Conservation (phyloP, 2,329 filamentous ascomycete genomes). For the Colletotrichum chlorophyti region DNA sequence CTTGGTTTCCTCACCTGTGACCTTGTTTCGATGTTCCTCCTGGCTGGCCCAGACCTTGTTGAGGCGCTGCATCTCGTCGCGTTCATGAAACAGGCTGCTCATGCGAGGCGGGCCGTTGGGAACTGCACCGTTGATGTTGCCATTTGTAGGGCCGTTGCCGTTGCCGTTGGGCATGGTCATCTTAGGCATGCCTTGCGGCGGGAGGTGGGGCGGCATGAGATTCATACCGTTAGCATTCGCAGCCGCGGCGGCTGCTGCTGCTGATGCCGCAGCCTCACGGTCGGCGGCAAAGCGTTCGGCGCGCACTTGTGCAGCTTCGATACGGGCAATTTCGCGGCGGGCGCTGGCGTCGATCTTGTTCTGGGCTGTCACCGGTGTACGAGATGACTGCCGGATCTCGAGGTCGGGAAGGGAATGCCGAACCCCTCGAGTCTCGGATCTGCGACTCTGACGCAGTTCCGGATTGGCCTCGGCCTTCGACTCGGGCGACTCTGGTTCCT, state of each 20-base stretch:
- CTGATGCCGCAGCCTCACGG: slow-evolving; percentile 45
- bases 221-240: background rate
- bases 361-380: slow-evolving; percentile 40
- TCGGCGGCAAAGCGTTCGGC: slow-evolving; percentile 54
- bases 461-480: slow-evolving; percentile 31
- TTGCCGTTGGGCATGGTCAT: slow-evolving; percentile 16
- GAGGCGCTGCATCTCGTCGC: slow-evolving; percentile 56
- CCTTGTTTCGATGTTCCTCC: slow-evolving; percentile 53
- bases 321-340: slow-evolving; percentile 57
- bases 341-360: slow-evolving; percentile 58
- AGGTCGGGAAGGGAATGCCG: slow-evolving; percentile 43
- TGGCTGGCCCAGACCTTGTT: slow-evolving; percentile 64
- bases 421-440: slow-evolving; percentile 42
- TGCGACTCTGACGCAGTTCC: slow-evolving; percentile 52
- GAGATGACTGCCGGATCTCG: slow-evolving; percentile 43
- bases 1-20: slow-evolving; percentile 58
- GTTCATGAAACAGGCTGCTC: slow-evolving; percentile 48
- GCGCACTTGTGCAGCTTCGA: slow-evolving; percentile 58
- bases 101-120: too few relatives aligned
- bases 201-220: background rate
- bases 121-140: background rate
- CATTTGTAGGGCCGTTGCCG: background rate
- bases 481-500: slow-evolving; percentile 23
- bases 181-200: slow-evolving; percentile 14
- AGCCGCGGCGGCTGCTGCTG: slow-evolving; percentile 39